Conservation (phyloP, 208 protist species). For the Leishmania lainsoni region DNA sequence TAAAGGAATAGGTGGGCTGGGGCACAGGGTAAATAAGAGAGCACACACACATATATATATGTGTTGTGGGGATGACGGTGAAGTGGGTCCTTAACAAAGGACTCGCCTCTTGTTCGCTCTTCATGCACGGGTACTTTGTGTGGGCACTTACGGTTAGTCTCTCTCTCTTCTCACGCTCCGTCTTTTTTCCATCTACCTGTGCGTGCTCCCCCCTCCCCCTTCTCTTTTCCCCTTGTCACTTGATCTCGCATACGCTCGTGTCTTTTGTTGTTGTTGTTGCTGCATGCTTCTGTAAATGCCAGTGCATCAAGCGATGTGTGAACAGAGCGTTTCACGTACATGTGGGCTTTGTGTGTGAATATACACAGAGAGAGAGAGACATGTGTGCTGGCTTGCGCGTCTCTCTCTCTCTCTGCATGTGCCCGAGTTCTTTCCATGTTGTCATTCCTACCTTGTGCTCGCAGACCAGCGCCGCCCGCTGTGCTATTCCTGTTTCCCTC, state of each 20-base stretch:
- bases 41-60: background rate
- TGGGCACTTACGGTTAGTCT: background rate
- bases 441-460: constrained; percentile 10
- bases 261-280: constrained; percentile 24
- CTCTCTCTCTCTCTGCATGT: background rate
- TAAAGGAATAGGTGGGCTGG: background rate
- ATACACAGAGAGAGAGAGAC: background rate
- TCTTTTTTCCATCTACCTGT: background rate
- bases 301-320: background rate
- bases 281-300: background rate
- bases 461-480: background rate
- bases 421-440: constrained; percentile 3
- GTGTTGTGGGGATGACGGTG: background rate
- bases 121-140: background rate
- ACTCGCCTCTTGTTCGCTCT: background rate
- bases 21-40: background rate
- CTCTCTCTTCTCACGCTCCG: background rate
- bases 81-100: background rate
- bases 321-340: background rate
- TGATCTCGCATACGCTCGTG: background rate
- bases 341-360: background rate
- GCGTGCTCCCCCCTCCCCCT: background rate
- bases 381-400: background rate
- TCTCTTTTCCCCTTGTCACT: background rate
- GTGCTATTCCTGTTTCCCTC: background rate